These are phyloP conservation scores for Oryza meyeriana DNA, from an alignment of 176 grass and related monocot genomes.

Conservation along the genomic window DNA sequence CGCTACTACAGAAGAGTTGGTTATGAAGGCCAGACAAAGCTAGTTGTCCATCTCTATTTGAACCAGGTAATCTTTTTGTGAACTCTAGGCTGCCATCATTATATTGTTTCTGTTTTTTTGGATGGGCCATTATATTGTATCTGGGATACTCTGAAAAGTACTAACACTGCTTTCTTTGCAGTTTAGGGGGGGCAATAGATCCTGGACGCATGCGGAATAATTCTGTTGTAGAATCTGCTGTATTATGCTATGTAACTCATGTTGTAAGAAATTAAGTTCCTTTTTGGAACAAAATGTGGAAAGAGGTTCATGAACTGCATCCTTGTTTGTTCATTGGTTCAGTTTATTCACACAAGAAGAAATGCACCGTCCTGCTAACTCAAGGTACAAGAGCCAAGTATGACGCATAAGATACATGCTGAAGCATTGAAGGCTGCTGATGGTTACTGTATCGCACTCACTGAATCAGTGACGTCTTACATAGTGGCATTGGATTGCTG, in stretches of 20 bases:
- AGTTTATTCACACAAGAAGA: too few species aligned
- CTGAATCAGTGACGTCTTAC: background rate
- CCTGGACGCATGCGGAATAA: background rate
- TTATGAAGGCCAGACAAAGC: conserved; percentile 64
- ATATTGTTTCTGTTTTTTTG: background rate
- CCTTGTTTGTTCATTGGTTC: background rate
- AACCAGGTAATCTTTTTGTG: conserved; percentile 22
- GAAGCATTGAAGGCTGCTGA: background rate
- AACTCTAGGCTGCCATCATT: background rate
- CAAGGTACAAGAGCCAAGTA: background rate
- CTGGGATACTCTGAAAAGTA: background rate
- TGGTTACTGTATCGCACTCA: background rate
- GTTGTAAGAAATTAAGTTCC: conserved; percentile 13
- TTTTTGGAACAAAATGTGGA: background rate
- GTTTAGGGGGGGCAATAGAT: conserved; percentile 11
- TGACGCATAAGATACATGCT: background rate
- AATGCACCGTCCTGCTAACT: background rate
- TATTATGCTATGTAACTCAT: background rate
- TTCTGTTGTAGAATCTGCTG: conserved; percentile 17
- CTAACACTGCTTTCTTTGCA: background rate
- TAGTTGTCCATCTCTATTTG: conserved; percentile 29
- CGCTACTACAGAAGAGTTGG: conserved; percentile 76
- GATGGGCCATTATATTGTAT: background rate
- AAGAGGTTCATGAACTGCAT: background rate
- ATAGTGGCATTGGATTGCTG: background rate